Conservation (phyloP, 768 basidiomycete species). For the Pisolithus orientalis region DNA sequence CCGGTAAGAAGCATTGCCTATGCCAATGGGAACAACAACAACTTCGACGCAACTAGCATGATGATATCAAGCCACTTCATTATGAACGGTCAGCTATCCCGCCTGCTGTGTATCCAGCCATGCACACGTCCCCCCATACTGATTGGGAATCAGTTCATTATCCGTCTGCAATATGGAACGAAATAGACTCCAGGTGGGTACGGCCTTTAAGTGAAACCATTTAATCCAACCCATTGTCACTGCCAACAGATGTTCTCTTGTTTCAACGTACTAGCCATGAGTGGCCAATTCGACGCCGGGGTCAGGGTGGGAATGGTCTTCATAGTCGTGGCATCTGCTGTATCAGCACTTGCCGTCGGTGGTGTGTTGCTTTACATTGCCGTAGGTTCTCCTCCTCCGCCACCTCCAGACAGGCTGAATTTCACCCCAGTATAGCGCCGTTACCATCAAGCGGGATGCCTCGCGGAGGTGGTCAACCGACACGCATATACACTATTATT, state of each 20-base stretch:
- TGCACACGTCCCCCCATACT: too few relatives aligned
- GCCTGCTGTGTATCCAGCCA: too few relatives aligned
- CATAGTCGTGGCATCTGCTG: constrained; percentile 23
- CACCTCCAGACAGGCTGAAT: neutral
- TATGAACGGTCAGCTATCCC: too few relatives aligned
- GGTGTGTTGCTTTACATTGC: constrained; percentile 23
- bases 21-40: neutral
- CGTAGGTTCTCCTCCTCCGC: constrained; percentile 10
- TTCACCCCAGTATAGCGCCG: constrained; percentile 19
- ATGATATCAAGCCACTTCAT: neutral
- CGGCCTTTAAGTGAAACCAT: neutral
- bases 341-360: constrained; percentile 26
- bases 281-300: constrained; percentile 12
- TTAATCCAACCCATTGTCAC: neutral
- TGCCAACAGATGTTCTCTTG: neutral
- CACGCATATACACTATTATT: constrained; percentile 31
- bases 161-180: too few relatives aligned
- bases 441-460: constrained; percentile 17
- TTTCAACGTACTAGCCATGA: neutral
- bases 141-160: too few relatives aligned
- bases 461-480: constrained; percentile 24
- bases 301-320: constrained; percentile 5
- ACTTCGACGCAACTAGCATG: neutral
- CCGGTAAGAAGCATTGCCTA: constrained; percentile 26
- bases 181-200: too few relatives aligned